Evolutionary conservation across 2,329 filamentous ascomycete genomes (phyloP).

Genomic region (Macroventuria anomochaeta): DNA sequence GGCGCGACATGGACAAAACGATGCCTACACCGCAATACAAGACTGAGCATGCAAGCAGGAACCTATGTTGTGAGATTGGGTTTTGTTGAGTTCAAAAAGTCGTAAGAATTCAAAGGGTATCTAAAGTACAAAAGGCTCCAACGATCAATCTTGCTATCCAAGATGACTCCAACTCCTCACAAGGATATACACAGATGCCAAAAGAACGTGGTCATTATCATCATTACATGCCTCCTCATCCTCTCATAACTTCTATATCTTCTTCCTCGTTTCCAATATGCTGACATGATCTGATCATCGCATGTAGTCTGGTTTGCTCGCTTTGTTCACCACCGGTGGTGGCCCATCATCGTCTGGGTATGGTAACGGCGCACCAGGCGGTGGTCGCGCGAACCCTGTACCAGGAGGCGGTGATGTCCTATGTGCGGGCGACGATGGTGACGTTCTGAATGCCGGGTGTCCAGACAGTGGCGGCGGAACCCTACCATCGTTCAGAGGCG

Average conservation of each 20-base stretch:
- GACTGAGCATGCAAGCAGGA: no score
- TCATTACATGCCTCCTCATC: not conserved
- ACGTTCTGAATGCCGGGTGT: conserved; percentile 11
- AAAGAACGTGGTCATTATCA: conserved; percentile 2
- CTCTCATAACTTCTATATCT: not conserved
- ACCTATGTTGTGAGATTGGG: no score
- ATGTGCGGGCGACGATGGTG: conserved; percentile 6
- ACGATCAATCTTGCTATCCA: not conserved
- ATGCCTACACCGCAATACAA: no score
- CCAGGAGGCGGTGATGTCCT: conserved; percentile 37
- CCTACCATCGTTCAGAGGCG: conserved; percentile 42
- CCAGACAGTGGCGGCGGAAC: conserved; percentile 21
- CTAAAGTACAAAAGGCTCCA: conserved; percentile 13
- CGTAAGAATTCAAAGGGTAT: conserved; percentile 12
- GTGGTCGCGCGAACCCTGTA: conserved; percentile 37
- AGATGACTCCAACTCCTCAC: not conserved
- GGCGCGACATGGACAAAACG: no score
- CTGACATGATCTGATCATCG: conserved; percentile 20
- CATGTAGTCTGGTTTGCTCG: conserved; percentile 76
- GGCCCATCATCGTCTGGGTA: conserved; percentile 83
- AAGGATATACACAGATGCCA: conserved; percentile 3
- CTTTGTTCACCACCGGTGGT: conserved; percentile 84
- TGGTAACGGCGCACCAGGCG: conserved; percentile 61
- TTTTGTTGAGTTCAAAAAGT: not conserved
- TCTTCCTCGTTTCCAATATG: not conserved